Base-by-base conservation (phyloP, 805 yeast species). In the Candida ascalaphidarum region DNA sequence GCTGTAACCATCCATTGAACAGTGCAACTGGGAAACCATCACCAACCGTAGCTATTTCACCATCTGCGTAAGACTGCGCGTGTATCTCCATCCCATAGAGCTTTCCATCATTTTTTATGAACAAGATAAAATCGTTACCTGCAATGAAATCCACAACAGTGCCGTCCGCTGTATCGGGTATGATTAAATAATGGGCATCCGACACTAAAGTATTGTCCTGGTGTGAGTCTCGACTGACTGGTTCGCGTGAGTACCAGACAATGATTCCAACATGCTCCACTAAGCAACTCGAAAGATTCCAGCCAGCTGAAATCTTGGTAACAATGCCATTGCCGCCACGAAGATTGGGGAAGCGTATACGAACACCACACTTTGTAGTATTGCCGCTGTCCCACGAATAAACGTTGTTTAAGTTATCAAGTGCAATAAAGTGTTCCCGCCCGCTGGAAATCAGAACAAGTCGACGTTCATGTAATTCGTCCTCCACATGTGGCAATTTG, bases 371-470 rank as follows among this genome's bases (percentile, higher is more conserved):
- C 7, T 39, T 35, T 7, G 35, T 30, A 1, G 22, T 19, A 20
- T 40, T 44, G 2, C 65, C 64, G 2, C 60, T 48, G 46, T 79
- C 86, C 88, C 88, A 80, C 1, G 74, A 61, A 65, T 74, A 77
- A 1, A 81, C 34, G 4, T 55, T 43, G 14, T 69, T 64, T 1
- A 50, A 26, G 9, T 60, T 52, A 36, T 76, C 81, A 25, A 79
- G 47, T 0, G 77, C 86, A 10, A 79, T 50, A 29, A 78, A 65
- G 47, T 78, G 85, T 17, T 68, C 55, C 36, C 89, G 51, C 0
- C 89, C 89, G 23, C 81, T 68, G 12, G 74, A 61, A 2, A 79
- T 60, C 6, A 71, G 60, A 2, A 65, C 43, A 27, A 78, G 59
- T 26, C 54, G 56, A 2, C 51, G 34, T 9, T 49, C 37, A 15